phyloP scores from a whole-genome alignment of 208 protist genomes.

The Crithidia sp. region DNA sequence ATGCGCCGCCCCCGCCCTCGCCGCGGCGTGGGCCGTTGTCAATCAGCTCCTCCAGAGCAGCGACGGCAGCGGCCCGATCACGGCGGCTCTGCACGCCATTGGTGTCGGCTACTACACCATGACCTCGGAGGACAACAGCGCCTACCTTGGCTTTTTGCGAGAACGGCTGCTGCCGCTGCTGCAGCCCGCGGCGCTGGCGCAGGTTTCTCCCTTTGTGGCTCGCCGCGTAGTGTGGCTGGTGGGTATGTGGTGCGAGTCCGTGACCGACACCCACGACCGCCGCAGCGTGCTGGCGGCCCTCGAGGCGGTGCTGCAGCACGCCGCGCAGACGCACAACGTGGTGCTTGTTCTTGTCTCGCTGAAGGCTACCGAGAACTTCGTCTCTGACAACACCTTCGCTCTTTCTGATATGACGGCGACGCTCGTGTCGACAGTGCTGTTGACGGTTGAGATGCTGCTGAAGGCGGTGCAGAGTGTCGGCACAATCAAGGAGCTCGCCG shows the following conservation, averaged over 20 bases:
- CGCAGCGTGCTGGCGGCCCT: constrained; percentile 55
- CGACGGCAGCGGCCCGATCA: constrained; percentile 45
- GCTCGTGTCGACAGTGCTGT: constrained; percentile 51
- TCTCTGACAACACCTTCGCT: constrained; percentile 64
- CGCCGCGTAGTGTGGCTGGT: constrained; percentile 86
- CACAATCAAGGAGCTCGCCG: constrained; percentile 52
- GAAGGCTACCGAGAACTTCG: constrained; percentile 65
- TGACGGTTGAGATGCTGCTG: constrained; percentile 54
- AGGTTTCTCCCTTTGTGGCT: constrained; percentile 54
- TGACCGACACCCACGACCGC: constrained; percentile 37
- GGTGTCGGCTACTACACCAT: constrained; percentile 89
- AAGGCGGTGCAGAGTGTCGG: constrained; percentile 41
- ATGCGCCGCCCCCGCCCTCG: constrained; percentile 30
- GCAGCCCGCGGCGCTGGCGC: constrained; percentile 7
- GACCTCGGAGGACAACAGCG: constrained; percentile 32
- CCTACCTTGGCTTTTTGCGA: constrained; percentile 64
- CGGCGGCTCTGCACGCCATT: constrained; percentile 83
- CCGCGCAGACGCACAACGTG: constrained; percentile 19
- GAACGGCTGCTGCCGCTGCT: constrained; percentile 71
- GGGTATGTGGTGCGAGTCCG: constrained; percentile 89
- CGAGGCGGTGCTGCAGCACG: constrained; percentile 46
- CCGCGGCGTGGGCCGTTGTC: constrained; percentile 55
- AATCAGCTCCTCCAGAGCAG: constrained; percentile 47
- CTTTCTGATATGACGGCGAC: constrained; percentile 51
- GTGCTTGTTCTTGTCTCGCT: constrained; percentile 67